Conservation (phyloP, 2,329 filamentous ascomycete genomes). For the Knoxdaviesia proteae region DNA sequence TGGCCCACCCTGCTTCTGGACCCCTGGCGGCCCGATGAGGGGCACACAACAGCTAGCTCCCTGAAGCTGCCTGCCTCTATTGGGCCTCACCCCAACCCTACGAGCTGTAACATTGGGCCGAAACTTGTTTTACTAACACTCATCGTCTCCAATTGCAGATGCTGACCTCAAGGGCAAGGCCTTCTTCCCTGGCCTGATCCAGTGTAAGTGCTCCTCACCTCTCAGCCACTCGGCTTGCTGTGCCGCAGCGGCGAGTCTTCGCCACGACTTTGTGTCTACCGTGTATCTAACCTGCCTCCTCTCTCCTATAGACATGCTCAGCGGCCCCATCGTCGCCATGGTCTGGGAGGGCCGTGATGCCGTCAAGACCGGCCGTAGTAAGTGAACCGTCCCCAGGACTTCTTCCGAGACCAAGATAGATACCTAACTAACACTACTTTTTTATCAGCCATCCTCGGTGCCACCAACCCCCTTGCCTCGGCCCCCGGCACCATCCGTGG, state of each 20-base stretch:
- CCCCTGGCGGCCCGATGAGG: no score
- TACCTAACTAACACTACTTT: not conserved
- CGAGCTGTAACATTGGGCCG: constrained; percentile 5
- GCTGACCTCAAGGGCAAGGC: constrained; percentile 79
- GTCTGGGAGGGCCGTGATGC: constrained; percentile 98
- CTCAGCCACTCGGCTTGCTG: not conserved
- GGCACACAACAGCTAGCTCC: no score
- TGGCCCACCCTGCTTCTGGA: no score
- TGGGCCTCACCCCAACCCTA: constrained; percentile 7
- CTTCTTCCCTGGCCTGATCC: constrained; percentile 88
- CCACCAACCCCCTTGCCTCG: constrained; percentile 94
- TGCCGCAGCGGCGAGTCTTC: not conserved
- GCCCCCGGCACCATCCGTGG: constrained; percentile 96
- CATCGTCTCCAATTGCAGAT: constrained; percentile 23
- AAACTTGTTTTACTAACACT: no score
- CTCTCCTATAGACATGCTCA: constrained; percentile 53
- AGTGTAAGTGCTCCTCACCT: constrained; percentile 41
- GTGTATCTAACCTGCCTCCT: constrained; percentile 14
- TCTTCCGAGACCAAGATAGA: constrained; percentile 3
- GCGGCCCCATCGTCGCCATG: constrained; percentile 96
- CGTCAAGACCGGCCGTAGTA: constrained; percentile 91
- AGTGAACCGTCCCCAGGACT: constrained; percentile 12
- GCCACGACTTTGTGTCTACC: constrained; percentile 4
- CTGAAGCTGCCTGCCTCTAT: not conserved
- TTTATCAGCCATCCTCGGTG: constrained; percentile 62